A percentile compares a stretch with the other conserved stretches of the same genome.
Conservation (phyloP, 306 rosid genomes). For the Prunus armeniaca region DNA sequence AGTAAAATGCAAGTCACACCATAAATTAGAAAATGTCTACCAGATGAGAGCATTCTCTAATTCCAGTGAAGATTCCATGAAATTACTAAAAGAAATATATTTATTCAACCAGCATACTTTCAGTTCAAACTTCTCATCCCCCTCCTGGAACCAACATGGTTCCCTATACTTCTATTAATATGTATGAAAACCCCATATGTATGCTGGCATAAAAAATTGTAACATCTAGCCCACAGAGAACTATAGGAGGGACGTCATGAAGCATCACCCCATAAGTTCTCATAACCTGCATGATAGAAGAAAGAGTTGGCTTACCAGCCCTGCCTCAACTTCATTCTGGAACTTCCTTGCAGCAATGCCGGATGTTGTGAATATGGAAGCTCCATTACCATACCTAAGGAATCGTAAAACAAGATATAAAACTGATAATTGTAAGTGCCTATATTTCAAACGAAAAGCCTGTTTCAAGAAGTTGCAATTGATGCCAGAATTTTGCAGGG, state of each 20-base stretch:
- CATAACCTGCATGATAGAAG: constrained; percentile 12
- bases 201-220: neutral
- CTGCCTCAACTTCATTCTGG: constrained; percentile 59
- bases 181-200: neutral
- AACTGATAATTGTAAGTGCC: neutral
- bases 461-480: neutral
- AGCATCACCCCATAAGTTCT: neutral
- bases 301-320: constrained; percentile 34
- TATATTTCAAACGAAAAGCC: neutral
- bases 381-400: constrained; percentile 44
- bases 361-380: constrained; percentile 62
- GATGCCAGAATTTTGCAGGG: neutral
- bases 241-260: neutral
- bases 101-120: neutral
- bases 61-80: constrained; percentile 2
- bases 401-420: constrained; percentile 6
- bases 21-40: neutral
- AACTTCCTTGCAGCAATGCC: constrained; percentile 52
- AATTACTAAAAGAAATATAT: neutral
- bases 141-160: neutral
- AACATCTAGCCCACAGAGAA: neutral
- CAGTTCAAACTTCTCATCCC: neutral
- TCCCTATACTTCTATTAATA: neutral
- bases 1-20: constrained; percentile 2
- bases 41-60: constrained; percentile 1